Conservation (phyloP, 2,329 filamentous ascomycete species). For the Sporothrix inflata region DNA sequence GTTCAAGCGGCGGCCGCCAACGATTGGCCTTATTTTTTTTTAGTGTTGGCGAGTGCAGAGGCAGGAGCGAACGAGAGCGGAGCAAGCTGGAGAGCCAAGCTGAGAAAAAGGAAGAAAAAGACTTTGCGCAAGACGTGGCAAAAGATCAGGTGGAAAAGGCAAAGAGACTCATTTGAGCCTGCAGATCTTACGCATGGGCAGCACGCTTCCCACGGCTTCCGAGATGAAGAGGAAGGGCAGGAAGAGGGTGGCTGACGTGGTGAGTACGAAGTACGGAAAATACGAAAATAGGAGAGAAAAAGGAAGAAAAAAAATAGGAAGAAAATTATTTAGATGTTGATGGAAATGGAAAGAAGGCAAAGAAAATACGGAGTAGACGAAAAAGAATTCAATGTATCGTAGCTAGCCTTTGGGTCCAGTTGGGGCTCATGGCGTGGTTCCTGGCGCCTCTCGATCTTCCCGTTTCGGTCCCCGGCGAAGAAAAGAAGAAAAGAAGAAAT, state of each 20-base stretch:
- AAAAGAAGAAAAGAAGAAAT: neutral
- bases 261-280: slow-evolving; percentile 15
- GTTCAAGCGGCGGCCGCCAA: slow-evolving; percentile 1
- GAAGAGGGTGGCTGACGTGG: neutral
- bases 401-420: neutral
- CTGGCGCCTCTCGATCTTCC: slow-evolving; percentile 21
- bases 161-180: slow-evolving; percentile 26
- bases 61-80: slow-evolving; percentile 7
- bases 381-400: no score
- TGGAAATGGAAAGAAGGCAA: neutral
- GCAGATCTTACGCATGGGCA: slow-evolving; percentile 23
- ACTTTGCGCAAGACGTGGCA: neutral
- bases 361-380: no score
- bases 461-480: slow-evolving; percentile 19
- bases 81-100: neutral
- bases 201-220: neutral
- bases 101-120: neutral
- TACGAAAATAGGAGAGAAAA: slow-evolving; percentile 5
- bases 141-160: neutral
- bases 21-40: slow-evolving; percentile 20
- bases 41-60: neutral
- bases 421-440: neutral
- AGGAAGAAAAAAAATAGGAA: neutral
- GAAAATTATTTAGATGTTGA: neutral
- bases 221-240: neutral